These are phyloP conservation scores for Anastatica hierochuntica DNA, from an alignment of 345 rosid species.

Conservation along the genomic window DNA sequence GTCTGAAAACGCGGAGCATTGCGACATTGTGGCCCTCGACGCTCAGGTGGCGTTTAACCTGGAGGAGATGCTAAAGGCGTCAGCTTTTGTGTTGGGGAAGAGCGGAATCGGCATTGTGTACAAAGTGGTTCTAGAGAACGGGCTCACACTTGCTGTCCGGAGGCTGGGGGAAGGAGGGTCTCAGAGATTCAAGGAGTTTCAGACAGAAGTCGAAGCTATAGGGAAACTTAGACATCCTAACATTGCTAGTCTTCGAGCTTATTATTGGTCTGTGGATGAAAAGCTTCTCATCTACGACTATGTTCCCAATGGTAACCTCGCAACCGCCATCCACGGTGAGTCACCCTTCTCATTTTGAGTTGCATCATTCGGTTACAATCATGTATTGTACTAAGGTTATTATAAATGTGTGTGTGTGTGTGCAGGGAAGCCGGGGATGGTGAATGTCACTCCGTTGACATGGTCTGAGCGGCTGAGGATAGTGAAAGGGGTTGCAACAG, in stretches of 20 bases:
- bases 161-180: slow-evolving; percentile 97
- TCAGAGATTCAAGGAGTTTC: slow-evolving; percentile 91
- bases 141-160: slow-evolving; percentile 75
- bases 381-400: background rate
- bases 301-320: slow-evolving; percentile 73
- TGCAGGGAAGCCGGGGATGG: slow-evolving; percentile 72
- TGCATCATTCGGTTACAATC: background rate
- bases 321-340: slow-evolving; percentile 81
- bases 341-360: background rate
- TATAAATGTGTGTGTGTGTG: background rate
- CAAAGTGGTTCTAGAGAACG: slow-evolving; percentile 92
- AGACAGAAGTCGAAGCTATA: slow-evolving; percentile 89
- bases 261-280: slow-evolving; percentile 98
- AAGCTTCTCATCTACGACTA: slow-evolving; percentile 86
- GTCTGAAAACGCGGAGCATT: slow-evolving; percentile 70
- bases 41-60: slow-evolving; percentile 72
- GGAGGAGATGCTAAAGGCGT: slow-evolving; percentile 90
- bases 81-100: slow-evolving; percentile 94
- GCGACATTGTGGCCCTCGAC: slow-evolving; percentile 71
- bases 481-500: slow-evolving; percentile 67
- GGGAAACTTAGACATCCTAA: slow-evolving; percentile 91
- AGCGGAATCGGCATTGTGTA: slow-evolving; percentile 93
- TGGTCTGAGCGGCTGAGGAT: slow-evolving; percentile 72
- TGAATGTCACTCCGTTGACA: slow-evolving; percentile 43
- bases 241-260: slow-evolving; percentile 75